Evolutionary conservation across 2,329 filamentous ascomycete species (phyloP).

Genomic region (Cladophialophora bantiana): DNA sequence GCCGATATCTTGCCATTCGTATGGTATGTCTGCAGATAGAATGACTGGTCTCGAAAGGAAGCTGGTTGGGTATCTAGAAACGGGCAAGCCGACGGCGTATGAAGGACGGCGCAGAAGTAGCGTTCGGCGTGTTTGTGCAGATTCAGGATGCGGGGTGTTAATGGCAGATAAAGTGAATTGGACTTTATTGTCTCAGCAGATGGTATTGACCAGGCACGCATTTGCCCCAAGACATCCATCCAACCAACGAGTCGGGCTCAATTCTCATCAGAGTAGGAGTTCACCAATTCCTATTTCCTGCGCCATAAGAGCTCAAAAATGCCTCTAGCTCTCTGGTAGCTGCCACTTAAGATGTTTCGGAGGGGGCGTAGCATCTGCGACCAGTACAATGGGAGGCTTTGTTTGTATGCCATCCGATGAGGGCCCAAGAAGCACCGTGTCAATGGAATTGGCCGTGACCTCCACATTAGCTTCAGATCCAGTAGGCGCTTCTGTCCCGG

Average conservation of each 20-base stretch:
- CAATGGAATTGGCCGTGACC: conserved; percentile 27
- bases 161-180: neutral
- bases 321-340: conserved; percentile 30
- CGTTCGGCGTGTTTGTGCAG: too few species aligned
- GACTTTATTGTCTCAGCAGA: neutral
- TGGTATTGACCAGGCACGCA: neutral
- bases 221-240: neutral
- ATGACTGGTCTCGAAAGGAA: neutral
- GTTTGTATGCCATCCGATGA: neutral
- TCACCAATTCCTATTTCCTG: neutral
- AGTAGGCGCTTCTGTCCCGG: conserved; percentile 23
- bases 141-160: too few species aligned
- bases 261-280: neutral
- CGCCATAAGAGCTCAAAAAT: neutral
- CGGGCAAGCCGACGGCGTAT: too few species aligned
- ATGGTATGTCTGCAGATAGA: neutral
- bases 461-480: conserved; percentile 11
- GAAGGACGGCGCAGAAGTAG: neutral
- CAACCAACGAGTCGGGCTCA: neutral
- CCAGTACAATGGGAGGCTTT: conserved; percentile 24
- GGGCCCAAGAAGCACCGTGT: conserved; percentile 21
- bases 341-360: conserved; percentile 39
- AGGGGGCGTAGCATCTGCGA: conserved; percentile 33
- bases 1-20: neutral
- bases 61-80: neutral